Evolutionary conservation across 2,329 filamentous ascomycete genomes (phyloP), one percentile per base, ranked within the genome.

Genomic region (Beauveria pseudobassiana): DNA sequence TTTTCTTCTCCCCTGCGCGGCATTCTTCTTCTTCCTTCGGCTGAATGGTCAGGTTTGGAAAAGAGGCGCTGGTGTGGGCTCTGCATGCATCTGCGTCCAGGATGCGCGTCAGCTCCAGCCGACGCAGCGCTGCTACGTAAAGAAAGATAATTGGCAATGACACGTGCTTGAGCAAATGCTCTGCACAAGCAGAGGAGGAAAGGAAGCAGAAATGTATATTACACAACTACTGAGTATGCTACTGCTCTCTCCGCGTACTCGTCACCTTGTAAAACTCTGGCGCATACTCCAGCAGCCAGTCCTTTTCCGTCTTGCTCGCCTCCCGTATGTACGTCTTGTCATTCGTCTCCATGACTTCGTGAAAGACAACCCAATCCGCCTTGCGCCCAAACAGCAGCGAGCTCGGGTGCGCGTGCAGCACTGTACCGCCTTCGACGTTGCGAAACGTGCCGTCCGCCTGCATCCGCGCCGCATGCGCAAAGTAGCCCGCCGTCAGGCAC

Each of bases 351-450:
- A 96, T 85, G 43, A 96, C 86, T 76, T 97, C 93, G 69, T 96
- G 89, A 71, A 97, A 99, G 40, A 99, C 83, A 10, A 98, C 92
- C 92, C 93, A 98, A 65, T 97, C 92, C 12, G 91, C 91, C 77
- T 96, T 97, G 62, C 93, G 87, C 74, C 96, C 96, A 79, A 98
- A 98, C 86, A 98, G 91, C 67, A 98, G 77, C 45, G 90, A 96
- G 70, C 86, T 96, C 0, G 95, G 95, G 75, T 99, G 95, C 24
- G 92, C 91, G 77, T 96, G 84, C 59, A 98, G 78, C 5, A 86
- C 83, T 56, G 88, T 88, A 45, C 86, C 86, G 34, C 91, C 91
- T 64, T 87, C 87, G n/a, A 96, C 87, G 56, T 91, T 93, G 67
- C 84, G 86, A 73, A 96, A 97, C 5, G 86, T 93, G 16, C 95